phyloP scores from a whole-genome alignment of 2,329 filamentous ascomycete species.

The Exophiala oligosperma region DNA sequence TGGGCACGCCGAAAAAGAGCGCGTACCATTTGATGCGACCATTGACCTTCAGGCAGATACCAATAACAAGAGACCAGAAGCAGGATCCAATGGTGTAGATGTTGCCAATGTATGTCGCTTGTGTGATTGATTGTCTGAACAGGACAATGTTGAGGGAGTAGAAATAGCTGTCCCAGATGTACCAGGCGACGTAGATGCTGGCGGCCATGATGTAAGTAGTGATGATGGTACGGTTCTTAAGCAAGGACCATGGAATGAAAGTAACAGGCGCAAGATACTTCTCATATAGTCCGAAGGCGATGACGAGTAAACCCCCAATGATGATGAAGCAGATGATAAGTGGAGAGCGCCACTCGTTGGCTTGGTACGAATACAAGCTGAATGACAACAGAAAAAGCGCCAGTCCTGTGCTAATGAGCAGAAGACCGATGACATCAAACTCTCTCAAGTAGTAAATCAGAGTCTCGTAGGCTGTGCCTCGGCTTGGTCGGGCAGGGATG shows the following conservation, averaged over 20 bases:
- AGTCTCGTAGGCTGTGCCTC: conserved; percentile 44
- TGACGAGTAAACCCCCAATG: conserved; percentile 54
- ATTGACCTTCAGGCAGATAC: conserved; percentile 48
- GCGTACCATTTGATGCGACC: conserved; percentile 52
- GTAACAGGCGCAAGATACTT: conserved; percentile 50
- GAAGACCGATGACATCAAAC: conserved; percentile 62
- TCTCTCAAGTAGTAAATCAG: conserved; percentile 55
- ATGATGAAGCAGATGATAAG: conserved; percentile 53
- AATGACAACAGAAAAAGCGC: conserved; percentile 66
- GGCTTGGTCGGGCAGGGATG: conserved; percentile 47
- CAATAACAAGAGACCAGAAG: conserved; percentile 53
- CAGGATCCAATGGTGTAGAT: conserved; percentile 51
- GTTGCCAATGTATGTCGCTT: conserved; percentile 47
- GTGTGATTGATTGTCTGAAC: conserved; percentile 18
- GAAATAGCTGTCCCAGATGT: conserved; percentile 36
- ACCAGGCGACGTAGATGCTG: conserved; percentile 31
- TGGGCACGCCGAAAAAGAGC: conserved; percentile 50
- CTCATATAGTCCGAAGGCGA: conserved; percentile 57
- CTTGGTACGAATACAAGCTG: conserved; percentile 49
- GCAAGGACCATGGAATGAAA: conserved; percentile 55
- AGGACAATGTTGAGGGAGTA: conserved; percentile 22
- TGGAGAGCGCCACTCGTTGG: conserved; percentile 43
- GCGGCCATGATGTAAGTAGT: conserved; percentile 19
- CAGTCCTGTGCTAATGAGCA: conserved; percentile 61
- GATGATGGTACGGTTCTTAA: conserved; percentile 29